Conservation (phyloP, 345 rosid genomes). For the Moringa oleifera region DNA sequence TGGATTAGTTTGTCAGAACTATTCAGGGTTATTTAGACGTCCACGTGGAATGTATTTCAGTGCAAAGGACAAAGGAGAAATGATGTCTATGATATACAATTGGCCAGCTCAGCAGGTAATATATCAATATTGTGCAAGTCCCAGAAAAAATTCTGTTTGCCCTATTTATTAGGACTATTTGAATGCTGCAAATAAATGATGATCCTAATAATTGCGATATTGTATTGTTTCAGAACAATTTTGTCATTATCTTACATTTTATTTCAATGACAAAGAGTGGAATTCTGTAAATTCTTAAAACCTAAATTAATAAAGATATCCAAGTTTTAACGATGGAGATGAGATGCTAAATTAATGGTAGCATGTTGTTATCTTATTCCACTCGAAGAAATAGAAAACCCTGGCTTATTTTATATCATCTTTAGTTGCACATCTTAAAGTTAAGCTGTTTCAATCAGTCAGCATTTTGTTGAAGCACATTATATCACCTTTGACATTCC, state of each 20-base stretch:
- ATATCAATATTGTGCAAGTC: background rate
- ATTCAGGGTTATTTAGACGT: conserved; percentile 92
- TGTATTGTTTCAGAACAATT: too few relatives aligned
- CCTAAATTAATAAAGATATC: background rate
- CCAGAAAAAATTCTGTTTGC: background rate
- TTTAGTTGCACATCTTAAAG: background rate
- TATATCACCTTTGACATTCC: background rate
- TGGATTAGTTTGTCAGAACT: conserved; percentile 95
- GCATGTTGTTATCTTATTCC: background rate
- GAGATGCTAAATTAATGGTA: background rate
- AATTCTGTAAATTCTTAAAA: background rate
- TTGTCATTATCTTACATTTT: too few relatives aligned
- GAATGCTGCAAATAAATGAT: background rate
- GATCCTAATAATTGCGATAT: background rate
- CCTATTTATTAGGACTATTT: background rate
- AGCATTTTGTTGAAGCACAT: background rate
- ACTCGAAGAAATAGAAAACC: background rate
- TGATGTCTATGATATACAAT: conserved; percentile 99
- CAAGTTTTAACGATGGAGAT: background rate
- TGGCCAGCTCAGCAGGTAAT: conserved; percentile 83
- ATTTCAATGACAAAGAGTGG: background rate
- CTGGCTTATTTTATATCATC: background rate
- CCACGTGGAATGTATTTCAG: conserved; percentile 99
- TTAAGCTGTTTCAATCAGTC: too few relatives aligned
- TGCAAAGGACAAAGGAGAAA: conserved; percentile 98